These are phyloP conservation scores for Amaranthus tricolor DNA, from an alignment of 179 eudicot genomes.

Conservation along the genomic window DNA sequence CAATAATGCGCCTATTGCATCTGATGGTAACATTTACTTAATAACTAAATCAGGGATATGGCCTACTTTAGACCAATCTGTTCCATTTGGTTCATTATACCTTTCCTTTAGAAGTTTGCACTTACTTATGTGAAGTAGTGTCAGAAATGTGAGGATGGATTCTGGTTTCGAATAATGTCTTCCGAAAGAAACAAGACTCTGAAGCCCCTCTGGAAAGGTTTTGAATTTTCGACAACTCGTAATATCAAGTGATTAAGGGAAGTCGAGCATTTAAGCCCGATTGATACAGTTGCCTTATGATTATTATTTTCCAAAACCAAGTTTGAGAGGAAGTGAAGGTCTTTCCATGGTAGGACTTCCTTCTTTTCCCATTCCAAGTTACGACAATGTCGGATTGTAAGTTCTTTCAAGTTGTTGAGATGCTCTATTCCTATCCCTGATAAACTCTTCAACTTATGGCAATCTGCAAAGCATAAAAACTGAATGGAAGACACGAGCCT, in stretches of 20 bases:
- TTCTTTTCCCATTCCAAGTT: conserved; percentile 15
- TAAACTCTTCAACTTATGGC: conserved; percentile 7
- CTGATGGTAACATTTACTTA: too few relatives aligned
- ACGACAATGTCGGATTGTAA: accelerated
- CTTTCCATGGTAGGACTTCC: conserved; percentile 11
- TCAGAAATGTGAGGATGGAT: neutral
- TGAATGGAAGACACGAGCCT: neutral
- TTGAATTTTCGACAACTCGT: neutral
- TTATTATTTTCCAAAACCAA: neutral
- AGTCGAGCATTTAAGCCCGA: conserved; percentile 12
- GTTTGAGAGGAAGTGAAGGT: neutral
- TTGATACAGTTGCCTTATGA: neutral
- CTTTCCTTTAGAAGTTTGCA: neutral
- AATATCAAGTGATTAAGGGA: neutral
- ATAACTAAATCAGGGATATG: neutral
- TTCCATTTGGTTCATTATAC: neutral
- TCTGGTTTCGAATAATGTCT: too few relatives aligned
- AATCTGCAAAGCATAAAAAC: neutral
- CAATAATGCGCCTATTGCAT: too few relatives aligned
- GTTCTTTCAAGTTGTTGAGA: neutral
- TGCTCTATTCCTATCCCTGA: conserved; percentile 5
- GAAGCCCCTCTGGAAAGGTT: conserved; percentile 11
- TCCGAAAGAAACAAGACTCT: neutral
- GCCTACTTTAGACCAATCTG: conserved; percentile 11
- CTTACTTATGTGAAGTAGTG: neutral